phyloP scores from a whole-genome alignment of 1,284 basidiomycete species.

The Microbotryum saponariae region DNA sequence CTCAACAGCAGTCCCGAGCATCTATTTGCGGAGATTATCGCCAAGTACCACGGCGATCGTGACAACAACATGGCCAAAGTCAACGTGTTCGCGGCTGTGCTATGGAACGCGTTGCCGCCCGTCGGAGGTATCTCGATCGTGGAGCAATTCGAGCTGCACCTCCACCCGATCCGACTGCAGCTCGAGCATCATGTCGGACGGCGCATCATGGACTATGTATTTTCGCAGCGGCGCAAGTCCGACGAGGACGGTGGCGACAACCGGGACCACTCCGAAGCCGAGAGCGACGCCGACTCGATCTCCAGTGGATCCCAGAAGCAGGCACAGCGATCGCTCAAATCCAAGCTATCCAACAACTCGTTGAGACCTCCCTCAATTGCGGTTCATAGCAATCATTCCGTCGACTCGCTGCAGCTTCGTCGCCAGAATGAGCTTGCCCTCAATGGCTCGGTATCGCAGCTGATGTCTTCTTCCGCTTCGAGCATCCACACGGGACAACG shows the following conservation, averaged over 20 bases:
- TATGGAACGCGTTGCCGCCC: slow-evolving; percentile 75
- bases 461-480: slow-evolving; percentile 12
- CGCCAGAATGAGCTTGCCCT: not conserved
- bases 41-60: slow-evolving; percentile 49
- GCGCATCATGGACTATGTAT: slow-evolving; percentile 83
- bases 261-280: slow-evolving; percentile 35
- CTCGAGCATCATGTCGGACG: slow-evolving; percentile 74
- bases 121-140: slow-evolving; percentile 92
- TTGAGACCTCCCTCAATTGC: not conserved
- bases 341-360: not conserved
- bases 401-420: slow-evolving; percentile 19
- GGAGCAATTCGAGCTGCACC: slow-evolving; percentile 68
- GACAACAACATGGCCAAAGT: slow-evolving; percentile 20
- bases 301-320: slow-evolving; percentile 3
- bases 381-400: slow-evolving; percentile 11
- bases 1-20: slow-evolving; percentile 81
- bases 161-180: slow-evolving; percentile 82
- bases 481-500: slow-evolving; percentile 16
- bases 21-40: slow-evolving; percentile 79
- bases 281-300: slow-evolving; percentile 8
- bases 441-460: not conserved
- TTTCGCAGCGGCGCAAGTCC: slow-evolving; percentile 40
- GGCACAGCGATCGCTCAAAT: slow-evolving; percentile 6
- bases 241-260: slow-evolving; percentile 49
- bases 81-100: slow-evolving; percentile 44